These are phyloP conservation scores for Lobulomyces angularis DNA, from an alignment of 192 early-diverging fungal species.

Conservation along the genomic window DNA sequence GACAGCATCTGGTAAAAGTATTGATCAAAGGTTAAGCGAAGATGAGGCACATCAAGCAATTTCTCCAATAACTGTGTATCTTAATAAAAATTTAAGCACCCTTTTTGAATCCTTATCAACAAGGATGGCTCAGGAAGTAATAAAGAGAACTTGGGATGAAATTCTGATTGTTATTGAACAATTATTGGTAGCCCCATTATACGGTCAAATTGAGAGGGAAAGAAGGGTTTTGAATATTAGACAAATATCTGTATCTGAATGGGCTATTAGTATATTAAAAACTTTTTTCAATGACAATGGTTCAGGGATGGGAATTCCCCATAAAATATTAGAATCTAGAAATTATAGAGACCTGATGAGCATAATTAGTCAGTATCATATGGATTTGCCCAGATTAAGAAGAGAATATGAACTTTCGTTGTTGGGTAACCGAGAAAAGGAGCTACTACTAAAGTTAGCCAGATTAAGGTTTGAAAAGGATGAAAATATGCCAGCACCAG, in stretches of 20 bases:
- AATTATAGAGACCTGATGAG: conserved; percentile 23
- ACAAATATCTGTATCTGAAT: conserved; percentile 26
- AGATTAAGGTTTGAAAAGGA: too few relatives aligned
- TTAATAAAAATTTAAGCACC: conserved; percentile 41
- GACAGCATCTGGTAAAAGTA: conserved; percentile 17
- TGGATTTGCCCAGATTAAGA: conserved; percentile 23
- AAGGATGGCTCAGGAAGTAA: conserved; percentile 43
- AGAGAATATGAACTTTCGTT: conserved; percentile 42
- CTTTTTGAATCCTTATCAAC: conserved; percentile 24
- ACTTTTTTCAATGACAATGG: conserved; percentile 44
- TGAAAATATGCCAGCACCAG: too few relatives aligned
- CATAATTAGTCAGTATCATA: conserved; percentile 17
- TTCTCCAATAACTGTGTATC: conserved; percentile 34
- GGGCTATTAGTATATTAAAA: conserved; percentile 19
- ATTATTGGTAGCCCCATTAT: conserved; percentile 32
- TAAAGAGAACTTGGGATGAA: conserved; percentile 43
- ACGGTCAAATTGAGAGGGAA: conserved; percentile 32
- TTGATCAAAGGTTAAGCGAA: conserved; percentile 5
- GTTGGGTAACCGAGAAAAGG: too few relatives aligned
- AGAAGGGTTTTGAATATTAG: conserved; percentile 30
- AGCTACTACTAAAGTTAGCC: too few relatives aligned
- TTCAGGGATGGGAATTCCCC: conserved; percentile 25
- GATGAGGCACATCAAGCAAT: conserved; percentile 28
- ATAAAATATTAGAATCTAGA: conserved; percentile 23
- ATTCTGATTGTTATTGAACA: conserved; percentile 20